Conservation (phyloP, 306 rosid genomes). For the Sicyos edulis region DNA sequence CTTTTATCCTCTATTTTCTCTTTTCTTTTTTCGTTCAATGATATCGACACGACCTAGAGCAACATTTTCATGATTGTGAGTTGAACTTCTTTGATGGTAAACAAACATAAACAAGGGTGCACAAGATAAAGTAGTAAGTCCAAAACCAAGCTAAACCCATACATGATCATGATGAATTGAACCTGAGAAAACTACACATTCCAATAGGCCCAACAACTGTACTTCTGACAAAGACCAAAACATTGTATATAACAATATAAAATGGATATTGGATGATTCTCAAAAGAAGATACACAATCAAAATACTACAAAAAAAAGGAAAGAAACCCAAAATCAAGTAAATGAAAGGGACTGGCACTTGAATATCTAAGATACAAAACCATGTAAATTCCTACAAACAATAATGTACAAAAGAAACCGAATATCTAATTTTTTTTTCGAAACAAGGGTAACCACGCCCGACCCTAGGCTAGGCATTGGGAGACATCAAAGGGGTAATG, state of each 20-base stretch:
- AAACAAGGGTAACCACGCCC: too few relatives aligned
- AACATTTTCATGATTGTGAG: neutral
- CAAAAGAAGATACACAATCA: neutral
- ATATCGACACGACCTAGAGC: neutral
- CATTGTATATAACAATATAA: conserved; percentile 9
- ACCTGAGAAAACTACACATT: neutral
- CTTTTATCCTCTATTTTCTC: neutral
- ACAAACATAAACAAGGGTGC: conserved; percentile 15
- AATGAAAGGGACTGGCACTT: neutral
- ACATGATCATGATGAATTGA: conserved; percentile 6
- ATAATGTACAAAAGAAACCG: neutral
- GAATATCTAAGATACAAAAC: neutral
- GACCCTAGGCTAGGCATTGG: too few relatives aligned
- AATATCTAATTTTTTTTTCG: too few relatives aligned
- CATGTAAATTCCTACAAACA: neutral
- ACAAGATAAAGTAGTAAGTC: conserved; percentile 6
- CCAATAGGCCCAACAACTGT: neutral
- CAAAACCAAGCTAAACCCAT: neutral
- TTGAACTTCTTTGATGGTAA: neutral
- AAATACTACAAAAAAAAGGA: neutral
- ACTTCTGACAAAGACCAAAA: neutral
- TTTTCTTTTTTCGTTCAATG: neutral
- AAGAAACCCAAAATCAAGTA: neutral
- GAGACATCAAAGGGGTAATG: too few relatives aligned
- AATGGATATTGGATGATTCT: neutral